Evolutionary conservation across 2,329 filamentous ascomycete genomes (phyloP).

Genomic region (Hansfordia pulvinata): DNA sequence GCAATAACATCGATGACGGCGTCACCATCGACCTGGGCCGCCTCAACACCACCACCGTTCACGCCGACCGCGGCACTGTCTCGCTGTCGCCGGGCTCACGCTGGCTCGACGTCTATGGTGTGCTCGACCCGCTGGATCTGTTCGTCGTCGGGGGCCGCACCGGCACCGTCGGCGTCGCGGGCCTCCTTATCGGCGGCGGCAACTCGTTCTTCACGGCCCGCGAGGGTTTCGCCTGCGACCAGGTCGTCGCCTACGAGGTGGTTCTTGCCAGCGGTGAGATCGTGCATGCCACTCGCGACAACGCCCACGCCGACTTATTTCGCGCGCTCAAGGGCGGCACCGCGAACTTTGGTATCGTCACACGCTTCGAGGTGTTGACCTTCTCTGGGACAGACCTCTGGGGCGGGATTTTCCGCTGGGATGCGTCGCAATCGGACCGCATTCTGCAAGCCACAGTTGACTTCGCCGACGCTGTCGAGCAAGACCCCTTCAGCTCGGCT

Average conservation of each 20-base stretch:
- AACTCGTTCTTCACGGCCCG: constrained; percentile 12
- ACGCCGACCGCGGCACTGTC: not conserved
- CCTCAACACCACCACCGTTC: not conserved
- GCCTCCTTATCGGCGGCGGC: constrained; percentile 9
- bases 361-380: constrained; percentile 6
- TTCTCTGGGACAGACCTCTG: not conserved
- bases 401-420: not conserved
- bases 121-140: constrained; percentile 4
- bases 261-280: not conserved
- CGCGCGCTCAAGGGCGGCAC: constrained; percentile 10
- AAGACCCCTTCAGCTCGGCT: not conserved
- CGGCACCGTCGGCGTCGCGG: constrained; percentile 3
- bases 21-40: not conserved
- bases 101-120: constrained; percentile 9
- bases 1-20: constrained; percentile 1
- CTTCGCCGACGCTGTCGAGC: not conserved
- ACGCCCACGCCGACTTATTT: constrained; percentile 7
- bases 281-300: constrained; percentile 1
- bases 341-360: constrained; percentile 12
- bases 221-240: constrained; percentile 15
- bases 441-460: not conserved
- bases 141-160: constrained; percentile 2
- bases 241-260: constrained; percentile 17
- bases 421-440: not conserved
- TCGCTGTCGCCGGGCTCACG: constrained; percentile 7